phyloP scores from a whole-genome alignment of 352 stramenopile genomes.

The Phytophthora pistaciae region DNA sequence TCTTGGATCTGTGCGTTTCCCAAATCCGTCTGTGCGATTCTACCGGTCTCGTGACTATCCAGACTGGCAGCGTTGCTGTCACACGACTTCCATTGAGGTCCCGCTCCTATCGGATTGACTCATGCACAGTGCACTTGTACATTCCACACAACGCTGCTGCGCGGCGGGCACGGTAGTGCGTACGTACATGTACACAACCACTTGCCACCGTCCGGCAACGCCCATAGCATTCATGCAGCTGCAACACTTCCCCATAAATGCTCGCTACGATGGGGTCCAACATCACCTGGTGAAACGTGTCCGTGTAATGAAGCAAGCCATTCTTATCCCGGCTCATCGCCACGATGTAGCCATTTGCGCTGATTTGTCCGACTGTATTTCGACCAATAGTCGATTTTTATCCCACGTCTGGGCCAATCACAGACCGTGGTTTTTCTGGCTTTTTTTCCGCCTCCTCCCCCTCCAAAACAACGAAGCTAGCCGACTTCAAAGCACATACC shows the following conservation, averaged over 20 bases:
- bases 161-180: too few relatives aligned
- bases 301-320: not conserved
- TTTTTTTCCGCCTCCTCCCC: constrained; percentile 26
- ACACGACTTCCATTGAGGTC: constrained; percentile 1
- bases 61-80: constrained; percentile 4
- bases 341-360: constrained; percentile 4
- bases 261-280: not conserved
- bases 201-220: not conserved
- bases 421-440: constrained; percentile 6
- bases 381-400: constrained; percentile 1
- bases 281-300: too few relatives aligned
- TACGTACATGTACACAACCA: not conserved
- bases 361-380: not conserved
- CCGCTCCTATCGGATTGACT: constrained; percentile 15
- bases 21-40: too few relatives aligned
- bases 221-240: not conserved
- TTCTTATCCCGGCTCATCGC: not conserved
- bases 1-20: too few relatives aligned
- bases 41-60: constrained; percentile 27
- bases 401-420: constrained; percentile 7
- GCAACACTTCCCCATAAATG: not conserved
- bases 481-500: constrained; percentile 15
- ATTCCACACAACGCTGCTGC: constrained; percentile 1
- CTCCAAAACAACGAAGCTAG: not conserved
- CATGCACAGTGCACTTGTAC: not conserved